phyloP scores from a whole-genome alignment of 495 filamentous ascomycete genomes.

The Sabuloglossum arenarium region DNA sequence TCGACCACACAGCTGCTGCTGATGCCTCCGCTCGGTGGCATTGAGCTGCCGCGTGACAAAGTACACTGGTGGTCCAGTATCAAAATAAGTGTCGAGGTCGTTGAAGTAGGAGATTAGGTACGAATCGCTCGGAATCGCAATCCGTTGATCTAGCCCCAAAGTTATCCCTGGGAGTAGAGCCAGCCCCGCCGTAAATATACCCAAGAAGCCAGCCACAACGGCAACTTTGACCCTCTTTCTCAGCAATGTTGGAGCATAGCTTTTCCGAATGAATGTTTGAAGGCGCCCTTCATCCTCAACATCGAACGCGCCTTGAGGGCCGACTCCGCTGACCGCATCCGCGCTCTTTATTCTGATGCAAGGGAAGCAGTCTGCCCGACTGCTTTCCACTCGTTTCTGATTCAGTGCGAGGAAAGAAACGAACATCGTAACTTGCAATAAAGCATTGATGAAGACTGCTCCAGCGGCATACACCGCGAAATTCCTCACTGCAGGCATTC shows the following conservation, averaged over 20 bases:
- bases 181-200: conserved; percentile 65
- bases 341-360: conserved; percentile 57
- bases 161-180: conserved; percentile 66
- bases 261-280: conserved; percentile 68
- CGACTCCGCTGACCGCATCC: conserved; percentile 27
- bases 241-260: conserved; percentile 67
- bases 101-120: conserved; percentile 91
- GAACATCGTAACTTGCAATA: conserved; percentile 92
- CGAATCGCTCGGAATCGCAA: conserved; percentile 79
- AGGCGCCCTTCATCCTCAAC: conserved; percentile 60
- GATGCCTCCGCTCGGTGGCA: conserved; percentile 45
- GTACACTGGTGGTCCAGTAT: conserved; percentile 82
- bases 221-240: conserved; percentile 54
- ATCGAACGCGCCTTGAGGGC: conserved; percentile 32
- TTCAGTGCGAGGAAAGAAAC: conserved; percentile 79
- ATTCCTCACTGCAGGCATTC: conserved; percentile 93
- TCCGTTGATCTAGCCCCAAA: conserved; percentile 81
- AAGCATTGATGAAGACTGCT: conserved; percentile 87
- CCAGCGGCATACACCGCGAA: conserved; percentile 94
- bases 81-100: conserved; percentile 82
- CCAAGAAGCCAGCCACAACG: conserved; percentile 62
- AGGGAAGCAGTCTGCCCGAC: conserved; percentile 83
- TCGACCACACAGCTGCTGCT: conserved; percentile 75
- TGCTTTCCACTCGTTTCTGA: conserved; percentile 64
- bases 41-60: conserved; percentile 78